phyloP scores from a whole-genome alignment of 352 stramenopile species.

The Phytophthora sp. region DNA sequence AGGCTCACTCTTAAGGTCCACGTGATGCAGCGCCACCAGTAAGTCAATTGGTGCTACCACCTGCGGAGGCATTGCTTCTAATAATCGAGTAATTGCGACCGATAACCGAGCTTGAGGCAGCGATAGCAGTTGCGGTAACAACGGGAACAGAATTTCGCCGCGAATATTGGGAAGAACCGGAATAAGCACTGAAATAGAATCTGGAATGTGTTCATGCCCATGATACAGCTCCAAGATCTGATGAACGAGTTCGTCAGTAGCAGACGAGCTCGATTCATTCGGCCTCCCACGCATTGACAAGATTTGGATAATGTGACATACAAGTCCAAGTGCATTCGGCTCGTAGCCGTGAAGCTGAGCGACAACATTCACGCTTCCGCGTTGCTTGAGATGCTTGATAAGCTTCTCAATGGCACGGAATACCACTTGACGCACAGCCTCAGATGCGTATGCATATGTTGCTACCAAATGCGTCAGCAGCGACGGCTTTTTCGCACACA shows the following conservation, averaged over 20 bases:
- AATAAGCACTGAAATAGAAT: constrained; percentile 76
- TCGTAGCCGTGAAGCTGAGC: constrained; percentile 73
- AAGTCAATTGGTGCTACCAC: constrained; percentile 70
- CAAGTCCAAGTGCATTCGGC: constrained; percentile 59
- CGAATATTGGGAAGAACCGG: constrained; percentile 65
- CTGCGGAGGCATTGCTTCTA: constrained; percentile 78
- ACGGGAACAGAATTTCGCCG: constrained; percentile 59
- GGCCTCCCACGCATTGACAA: constrained; percentile 49
- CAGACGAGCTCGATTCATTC: constrained; percentile 42
- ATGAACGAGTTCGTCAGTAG: constrained; percentile 54
- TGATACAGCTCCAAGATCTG: constrained; percentile 73
- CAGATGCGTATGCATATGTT: constrained; percentile 63
- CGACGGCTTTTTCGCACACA: constrained; percentile 81
- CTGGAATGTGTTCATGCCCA: constrained; percentile 56
- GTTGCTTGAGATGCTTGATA: constrained; percentile 85
- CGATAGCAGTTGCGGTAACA: constrained; percentile 63
- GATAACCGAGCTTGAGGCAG: constrained; percentile 59
- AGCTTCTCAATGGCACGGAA: constrained; percentile 86
- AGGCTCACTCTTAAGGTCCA: constrained; percentile 71
- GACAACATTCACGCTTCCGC: constrained; percentile 62
- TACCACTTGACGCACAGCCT: constrained; percentile 70
- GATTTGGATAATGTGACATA: constrained; percentile 83
- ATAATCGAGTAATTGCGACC: constrained; percentile 72
- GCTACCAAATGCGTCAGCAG: constrained; percentile 64
- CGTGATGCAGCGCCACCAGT: constrained; percentile 77